Conservation (phyloP, 129 eudicot genomes). For the Centaurea solstitialis region DNA sequence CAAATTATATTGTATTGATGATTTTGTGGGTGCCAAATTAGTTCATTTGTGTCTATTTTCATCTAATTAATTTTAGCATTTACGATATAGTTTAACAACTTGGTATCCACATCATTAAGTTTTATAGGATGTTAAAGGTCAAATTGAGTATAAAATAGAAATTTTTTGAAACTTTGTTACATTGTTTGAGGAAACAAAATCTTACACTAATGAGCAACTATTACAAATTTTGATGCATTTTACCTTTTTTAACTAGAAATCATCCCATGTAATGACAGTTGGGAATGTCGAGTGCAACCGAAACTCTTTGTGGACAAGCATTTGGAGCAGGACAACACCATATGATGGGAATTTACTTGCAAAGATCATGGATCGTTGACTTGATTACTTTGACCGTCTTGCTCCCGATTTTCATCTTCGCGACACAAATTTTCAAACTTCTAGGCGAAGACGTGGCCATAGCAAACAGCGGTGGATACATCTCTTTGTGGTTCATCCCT, state of each 20-base stretch:
- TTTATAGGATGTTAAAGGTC: neutral
- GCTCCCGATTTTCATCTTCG: slow-evolving; percentile 63
- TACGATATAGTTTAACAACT: neutral
- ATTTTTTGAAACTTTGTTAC: neutral
- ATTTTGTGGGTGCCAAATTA: neutral
- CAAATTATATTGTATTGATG: neutral
- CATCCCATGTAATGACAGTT: slow-evolving; percentile 30
- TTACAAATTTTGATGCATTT: neutral
- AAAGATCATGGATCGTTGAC: slow-evolving; percentile 81
- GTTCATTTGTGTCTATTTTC: neutral
- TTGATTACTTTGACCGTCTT: slow-evolving; percentile 47
- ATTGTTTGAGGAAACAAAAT: neutral
- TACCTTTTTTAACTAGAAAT: neutral
- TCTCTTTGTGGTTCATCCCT: slow-evolving; percentile 73
- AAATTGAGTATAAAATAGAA: no score
- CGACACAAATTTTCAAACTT: slow-evolving; percentile 44
- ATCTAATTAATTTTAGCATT: no score
- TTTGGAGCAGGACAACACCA: slow-evolving; percentile 76
- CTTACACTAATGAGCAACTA: neutral
- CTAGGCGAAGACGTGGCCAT: slow-evolving; percentile 56
- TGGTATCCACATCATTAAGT: neutral
- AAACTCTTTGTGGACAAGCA: slow-evolving; percentile 79
- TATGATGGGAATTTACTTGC: slow-evolving; percentile 79
- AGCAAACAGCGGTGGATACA: slow-evolving; percentile 46
- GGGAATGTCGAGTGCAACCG: slow-evolving; percentile 87